A percentile compares a stretch with the other conserved stretches of the same genome.
Evolutionary conservation across 805 yeast species (phyloP).

Genomic region (Ogataea methanolica): DNA sequence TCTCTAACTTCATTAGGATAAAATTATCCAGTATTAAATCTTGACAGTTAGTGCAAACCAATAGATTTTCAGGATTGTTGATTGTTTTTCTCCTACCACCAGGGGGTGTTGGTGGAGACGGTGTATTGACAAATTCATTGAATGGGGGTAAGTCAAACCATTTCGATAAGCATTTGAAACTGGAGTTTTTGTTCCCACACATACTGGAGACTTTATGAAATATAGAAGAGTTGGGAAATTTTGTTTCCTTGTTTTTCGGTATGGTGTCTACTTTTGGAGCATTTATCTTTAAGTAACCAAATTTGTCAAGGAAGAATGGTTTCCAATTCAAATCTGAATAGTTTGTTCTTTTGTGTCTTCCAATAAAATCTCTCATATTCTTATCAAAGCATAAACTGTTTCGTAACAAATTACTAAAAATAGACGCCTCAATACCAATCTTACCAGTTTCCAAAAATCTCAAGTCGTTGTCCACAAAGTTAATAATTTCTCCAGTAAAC

Average conservation of each 20-base stretch:
- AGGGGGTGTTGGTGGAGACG: slow-evolving; percentile 33
- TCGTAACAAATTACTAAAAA: slow-evolving; percentile 26
- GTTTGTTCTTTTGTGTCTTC: slow-evolving; percentile 16
- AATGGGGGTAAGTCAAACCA: slow-evolving; percentile 36
- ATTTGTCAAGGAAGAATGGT: slow-evolving; percentile 26
- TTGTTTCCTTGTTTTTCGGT: slow-evolving; percentile 14
- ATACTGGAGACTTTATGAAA: slow-evolving; percentile 23
- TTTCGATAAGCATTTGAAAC: slow-evolving; percentile 25
- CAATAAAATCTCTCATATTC: slow-evolving; percentile 21
- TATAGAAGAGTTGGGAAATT: slow-evolving; percentile 27
- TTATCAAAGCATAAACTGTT: slow-evolving; percentile 25
- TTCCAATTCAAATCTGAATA: slow-evolving; percentile 18
- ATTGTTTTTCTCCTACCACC: slow-evolving; percentile 19
- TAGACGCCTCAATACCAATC: slow-evolving; percentile 26
- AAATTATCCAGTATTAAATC: slow-evolving; percentile 25
- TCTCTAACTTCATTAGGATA: slow-evolving; percentile 25
- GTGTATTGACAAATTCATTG: slow-evolving; percentile 28
- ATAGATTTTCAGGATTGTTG: slow-evolving; percentile 29
- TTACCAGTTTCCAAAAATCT: slow-evolving; percentile 19
- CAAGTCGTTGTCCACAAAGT: slow-evolving; percentile 27
- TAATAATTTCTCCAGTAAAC: slow-evolving; percentile 28
- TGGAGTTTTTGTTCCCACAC: slow-evolving; percentile 23
- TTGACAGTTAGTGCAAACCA: slow-evolving; percentile 28
- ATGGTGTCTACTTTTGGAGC: slow-evolving; percentile 1
- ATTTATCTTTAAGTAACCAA: slow-evolving; percentile 23